Base-by-base conservation (phyloP, 2,329 filamentous ascomycete genomes). In the Ilyonectria robusta region DNA sequence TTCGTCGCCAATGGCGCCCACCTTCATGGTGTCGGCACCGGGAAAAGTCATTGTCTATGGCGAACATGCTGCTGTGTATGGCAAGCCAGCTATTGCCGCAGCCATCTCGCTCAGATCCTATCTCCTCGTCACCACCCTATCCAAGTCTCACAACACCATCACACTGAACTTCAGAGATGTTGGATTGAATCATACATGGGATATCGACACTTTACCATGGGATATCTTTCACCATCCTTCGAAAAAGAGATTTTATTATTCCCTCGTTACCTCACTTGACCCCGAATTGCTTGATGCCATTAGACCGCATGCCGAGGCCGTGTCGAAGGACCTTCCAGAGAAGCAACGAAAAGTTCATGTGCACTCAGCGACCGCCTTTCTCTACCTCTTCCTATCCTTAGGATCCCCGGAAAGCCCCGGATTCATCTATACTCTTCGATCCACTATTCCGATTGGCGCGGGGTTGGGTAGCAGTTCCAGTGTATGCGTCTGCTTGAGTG, bases 81-180 rank as follows among this genome's bases (percentile, higher is more conserved):
- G 60, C 46, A 57, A 71, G 56, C 53, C 68, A 10, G 68, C 69
- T 19, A 62, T 71, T 40, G 69, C 68, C 11, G 68, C 68, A 23
- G 64, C 69, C 35, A 70, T 71, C 37, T 70, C 68, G 10, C 62
- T 70, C 9, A 15, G 69, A 59, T 68, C 69, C 47, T 70, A 70
- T 54, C 26, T 26, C 26, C 60, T 70, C 37, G 69, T 71, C 40
- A 66, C 61, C 6, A 65, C 65, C n/a, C 59, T 66, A 13, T 64
- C 62, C 44, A 61, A 68, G 33, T 61, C 64, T 31, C 48, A 59
- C 10, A 54, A 54, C 19, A 66, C 54, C n/a, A 44, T 71, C 40
- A 62, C 35, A 29, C 46, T 71, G 42, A 55, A 66, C 26, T 64
- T 71, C 44, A 61, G 33, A 47, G 69, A 71, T 21, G 64, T 71